Conservation (phyloP, 305 asterid genomes). For the Plantago lanceolata region DNA sequence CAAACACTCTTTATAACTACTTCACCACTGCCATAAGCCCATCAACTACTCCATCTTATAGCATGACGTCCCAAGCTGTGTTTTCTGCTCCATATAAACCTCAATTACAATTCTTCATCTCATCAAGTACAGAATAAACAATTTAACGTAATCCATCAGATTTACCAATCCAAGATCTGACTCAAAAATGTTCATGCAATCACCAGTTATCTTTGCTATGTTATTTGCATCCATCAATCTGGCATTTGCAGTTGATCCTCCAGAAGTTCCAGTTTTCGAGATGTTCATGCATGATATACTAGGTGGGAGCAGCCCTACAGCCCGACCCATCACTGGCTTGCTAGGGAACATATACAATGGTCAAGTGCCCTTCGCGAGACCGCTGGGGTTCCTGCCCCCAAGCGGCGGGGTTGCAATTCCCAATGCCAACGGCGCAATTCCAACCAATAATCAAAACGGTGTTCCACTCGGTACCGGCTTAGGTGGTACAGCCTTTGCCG, state of each 20-base stretch:
- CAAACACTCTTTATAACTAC: not conserved
- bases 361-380: constrained; percentile 81
- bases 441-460: constrained; percentile 55
- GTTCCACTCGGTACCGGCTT: constrained; percentile 74
- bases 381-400: constrained; percentile 66
- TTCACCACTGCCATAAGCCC: not conserved
- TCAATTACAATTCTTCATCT: constrained; percentile 5
- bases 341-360: constrained; percentile 82
- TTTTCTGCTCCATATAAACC: constrained; percentile 13
- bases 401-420: constrained; percentile 61
- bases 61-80: not conserved
- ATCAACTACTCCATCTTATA: constrained; percentile 18
- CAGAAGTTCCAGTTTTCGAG: constrained; percentile 14
- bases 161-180: not conserved
- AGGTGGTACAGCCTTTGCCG: constrained; percentile 59
- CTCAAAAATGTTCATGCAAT: constrained; percentile 26
- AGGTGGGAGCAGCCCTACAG: constrained; percentile 86
- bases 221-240: constrained; percentile 27
- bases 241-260: constrained; percentile 30
- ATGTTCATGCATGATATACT: constrained; percentile 19
- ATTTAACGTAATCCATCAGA: not conserved
- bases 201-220: constrained; percentile 23
- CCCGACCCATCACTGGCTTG: constrained; percentile 78
- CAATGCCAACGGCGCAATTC: constrained; percentile 81
- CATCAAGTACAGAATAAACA: not conserved